A percentile compares a stretch with the other conserved stretches of the same genome.
Conservation (phyloP, 1,284 basidiomycete species). For the Laetiporus sulphureus region DNA sequence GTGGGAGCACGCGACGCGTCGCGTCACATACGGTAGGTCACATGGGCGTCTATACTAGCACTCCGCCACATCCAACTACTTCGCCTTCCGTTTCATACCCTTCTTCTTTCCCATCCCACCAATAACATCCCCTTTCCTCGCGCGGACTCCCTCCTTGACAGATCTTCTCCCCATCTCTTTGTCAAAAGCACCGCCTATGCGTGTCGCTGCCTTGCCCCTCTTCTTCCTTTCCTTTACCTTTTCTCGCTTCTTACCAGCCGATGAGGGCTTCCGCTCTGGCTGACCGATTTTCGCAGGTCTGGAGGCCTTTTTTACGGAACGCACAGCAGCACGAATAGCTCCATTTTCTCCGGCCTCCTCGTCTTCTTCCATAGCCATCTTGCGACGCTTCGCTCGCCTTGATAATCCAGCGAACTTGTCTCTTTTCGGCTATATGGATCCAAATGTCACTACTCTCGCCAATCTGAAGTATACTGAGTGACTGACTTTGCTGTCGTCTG, state of each 20-base stretch:
- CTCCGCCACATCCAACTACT: conserved; percentile 12
- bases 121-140: conserved; percentile 31
- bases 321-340: conserved; percentile 69
- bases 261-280: conserved; percentile 19
- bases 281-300: conserved; percentile 51
- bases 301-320: conserved; percentile 76
- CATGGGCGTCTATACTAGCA: too few relatives aligned
- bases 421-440: conserved; percentile 47
- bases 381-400: conserved; percentile 77
- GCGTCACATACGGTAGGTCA: background rate
- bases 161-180: conserved; percentile 27
- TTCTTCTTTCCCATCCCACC: conserved; percentile 48
- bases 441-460: conserved; percentile 6
- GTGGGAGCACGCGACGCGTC: background rate
- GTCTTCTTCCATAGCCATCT: conserved; percentile 79
- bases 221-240: conserved; percentile 18
- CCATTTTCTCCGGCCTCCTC: conserved; percentile 49
- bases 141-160: conserved; percentile 29
- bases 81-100: conserved; percentile 33
- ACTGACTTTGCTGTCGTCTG: conserved; percentile 29
- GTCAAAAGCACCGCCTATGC: conserved; percentile 23
- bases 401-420: conserved; percentile 82
- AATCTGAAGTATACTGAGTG: conserved; percentile 4
- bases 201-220: conserved; percentile 12
- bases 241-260: conserved; percentile 17